phyloP scores from a whole-genome alignment of 148 eudicot genomes.

The Talinum fruticosum region DNA sequence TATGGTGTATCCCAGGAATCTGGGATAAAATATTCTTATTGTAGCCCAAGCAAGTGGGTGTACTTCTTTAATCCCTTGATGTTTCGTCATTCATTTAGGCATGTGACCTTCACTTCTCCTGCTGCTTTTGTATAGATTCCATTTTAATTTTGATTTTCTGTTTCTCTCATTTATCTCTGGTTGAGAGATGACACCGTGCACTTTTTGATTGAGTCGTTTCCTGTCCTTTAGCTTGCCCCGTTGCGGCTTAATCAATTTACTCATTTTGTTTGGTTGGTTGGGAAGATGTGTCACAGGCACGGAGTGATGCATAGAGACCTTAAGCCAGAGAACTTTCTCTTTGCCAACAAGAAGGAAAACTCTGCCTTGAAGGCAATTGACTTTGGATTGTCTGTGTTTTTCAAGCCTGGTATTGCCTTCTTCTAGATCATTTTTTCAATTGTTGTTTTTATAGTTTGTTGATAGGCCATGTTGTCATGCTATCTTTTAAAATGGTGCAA shows the following conservation, averaged over 20 bases:
- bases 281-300: slow-evolving; percentile 48
- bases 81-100: not conserved
- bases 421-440: not conserved
- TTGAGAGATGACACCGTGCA: not conserved
- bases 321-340: slow-evolving; percentile 63
- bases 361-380: slow-evolving; percentile 56
- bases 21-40: not conserved
- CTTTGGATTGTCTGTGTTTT: slow-evolving; percentile 58
- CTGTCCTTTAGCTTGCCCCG: not conserved
- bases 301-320: slow-evolving; percentile 69
- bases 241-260: not conserved
- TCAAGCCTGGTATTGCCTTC: slow-evolving; percentile 44
- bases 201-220: not conserved
- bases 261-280: not conserved
- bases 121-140: not conserved
- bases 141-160: not conserved
- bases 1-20: not conserved
- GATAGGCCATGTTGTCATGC: not conserved
- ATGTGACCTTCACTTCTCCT: not conserved
- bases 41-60: not conserved
- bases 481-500: not conserved
- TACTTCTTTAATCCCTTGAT: not conserved
- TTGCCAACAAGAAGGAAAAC: slow-evolving; percentile 60
- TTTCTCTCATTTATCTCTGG: not conserved
- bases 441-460: not conserved